These are phyloP conservation scores for Stentor roeselii DNA, from an alignment of 73 alveolate genomes.

Conservation along the genomic window DNA sequence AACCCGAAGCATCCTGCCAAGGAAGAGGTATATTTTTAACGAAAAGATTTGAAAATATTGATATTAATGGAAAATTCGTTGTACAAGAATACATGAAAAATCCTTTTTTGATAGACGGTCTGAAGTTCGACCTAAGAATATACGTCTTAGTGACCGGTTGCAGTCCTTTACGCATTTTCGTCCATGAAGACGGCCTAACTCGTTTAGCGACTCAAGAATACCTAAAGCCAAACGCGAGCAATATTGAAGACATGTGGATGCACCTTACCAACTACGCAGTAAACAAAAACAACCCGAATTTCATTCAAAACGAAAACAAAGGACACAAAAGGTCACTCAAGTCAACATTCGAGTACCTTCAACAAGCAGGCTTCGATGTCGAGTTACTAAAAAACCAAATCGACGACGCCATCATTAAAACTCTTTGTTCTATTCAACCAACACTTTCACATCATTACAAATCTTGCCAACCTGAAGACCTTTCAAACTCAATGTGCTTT, in stretches of 20 bases:
- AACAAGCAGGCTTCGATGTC: conserved; percentile 49
- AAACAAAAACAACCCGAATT: conserved; percentile 53
- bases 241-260: conserved; percentile 52
- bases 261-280: conserved; percentile 66
- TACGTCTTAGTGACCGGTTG: conserved; percentile 68
- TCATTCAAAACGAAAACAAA: conserved; percentile 47
- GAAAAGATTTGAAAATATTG: conserved; percentile 49
- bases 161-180: conserved; percentile 78
- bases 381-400: conserved; percentile 46
- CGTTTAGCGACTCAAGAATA: conserved; percentile 80
- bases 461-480: conserved; percentile 61
- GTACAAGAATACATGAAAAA: conserved; percentile 84
- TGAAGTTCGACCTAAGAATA: conserved; percentile 93
- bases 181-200: conserved; percentile 84
- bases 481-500: conserved; percentile 60
- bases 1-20: conserved; percentile 61
- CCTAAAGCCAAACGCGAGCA: conserved; percentile 43
- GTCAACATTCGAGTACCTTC: conserved; percentile 36
- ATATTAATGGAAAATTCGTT: conserved; percentile 60
- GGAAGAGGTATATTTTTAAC: conserved; percentile 73
- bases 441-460: conserved; percentile 60
- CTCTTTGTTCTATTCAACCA: conserved; percentile 60
- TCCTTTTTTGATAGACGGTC: conserved; percentile 93
- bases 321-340: conserved; percentile 58
- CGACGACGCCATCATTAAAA: conserved; percentile 55